Base-by-base conservation (phyloP, 2,329 filamentous ascomycete species). In the Exophiala spinifera region DNA sequence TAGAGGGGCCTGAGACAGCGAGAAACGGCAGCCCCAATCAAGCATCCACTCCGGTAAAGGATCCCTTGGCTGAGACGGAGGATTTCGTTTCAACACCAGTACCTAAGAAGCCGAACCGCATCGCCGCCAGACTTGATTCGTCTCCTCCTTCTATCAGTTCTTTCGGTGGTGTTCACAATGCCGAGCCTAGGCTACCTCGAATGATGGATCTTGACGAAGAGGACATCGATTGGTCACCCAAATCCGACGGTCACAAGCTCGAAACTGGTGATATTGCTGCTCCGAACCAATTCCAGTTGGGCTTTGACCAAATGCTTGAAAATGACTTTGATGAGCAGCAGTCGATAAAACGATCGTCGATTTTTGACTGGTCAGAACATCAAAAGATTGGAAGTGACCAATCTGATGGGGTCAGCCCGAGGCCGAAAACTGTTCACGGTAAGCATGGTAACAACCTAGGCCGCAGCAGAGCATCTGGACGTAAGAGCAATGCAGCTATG, bases 341-440 rank as follows among this genome's bases (percentile, higher is more conserved):
- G 66, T 59, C 73, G 71, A 55, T 71, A 70, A 43, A 78, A 75
- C 64, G 76, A 76, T 65, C 83, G 74, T 64, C 77, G 4, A 65
- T 85, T 13, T 86, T 85, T 65, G 83, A 86, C 65, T 85, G 81
- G 80, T 84, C 82, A 25, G 83, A 86, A 68, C 77, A 81, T 57
- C 73, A 80, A 49, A 74, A 74, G 31, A 70, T 73, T 55, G 79
- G 81, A 53, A 79, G 77, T 62, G 80, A 79, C 59, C 69, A 73
- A 43, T 70, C 70, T 40, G 75, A 76, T 59, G 74, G 76, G 53
- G 75, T 78, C 31, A 80, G 77, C 53, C 75, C 76, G 52, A 77
- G 83, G 28, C 83, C 83, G 17, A 77, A 78, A 51, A 86, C 83
- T 14, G 81, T 85, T 40, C 81, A 86, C 65, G 81, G 82, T 10